Percentiles rank a stretch among this genome's conserved stretches.
These are phyloP conservation scores for Sugiyamaella marilandica DNA, from an alignment of 805 yeast genomes.

Conservation along the genomic window DNA sequence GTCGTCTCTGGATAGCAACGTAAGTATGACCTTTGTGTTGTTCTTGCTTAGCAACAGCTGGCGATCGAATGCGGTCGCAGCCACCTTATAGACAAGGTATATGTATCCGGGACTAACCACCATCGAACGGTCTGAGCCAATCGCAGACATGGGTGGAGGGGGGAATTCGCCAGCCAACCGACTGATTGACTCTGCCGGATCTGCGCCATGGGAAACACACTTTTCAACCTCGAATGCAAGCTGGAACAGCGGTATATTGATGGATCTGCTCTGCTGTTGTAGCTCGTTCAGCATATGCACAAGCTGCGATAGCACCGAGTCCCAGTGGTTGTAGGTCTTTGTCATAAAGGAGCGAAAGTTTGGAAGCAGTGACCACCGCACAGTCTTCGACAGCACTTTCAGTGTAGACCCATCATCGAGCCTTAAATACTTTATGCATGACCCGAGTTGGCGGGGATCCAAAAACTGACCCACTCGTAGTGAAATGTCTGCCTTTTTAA, in stretches of 20 bases:
- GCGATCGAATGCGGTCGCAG: constrained; percentile 3
- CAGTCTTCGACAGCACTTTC: background rate
- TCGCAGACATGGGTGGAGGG: background rate
- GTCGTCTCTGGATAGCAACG: background rate
- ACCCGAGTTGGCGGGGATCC: background rate
- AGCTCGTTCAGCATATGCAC: background rate
- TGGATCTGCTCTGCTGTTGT: background rate
- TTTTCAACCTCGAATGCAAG: constrained; percentile 12
- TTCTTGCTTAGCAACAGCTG: background rate
- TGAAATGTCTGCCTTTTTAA: constrained; percentile 5
- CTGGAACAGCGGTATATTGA: constrained; percentile 16
- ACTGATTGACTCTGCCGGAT: background rate
- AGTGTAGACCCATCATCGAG: background rate
- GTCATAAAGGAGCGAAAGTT: background rate
- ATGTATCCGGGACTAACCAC: background rate
- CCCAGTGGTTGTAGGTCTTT: constrained; percentile 1
- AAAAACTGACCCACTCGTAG: constrained; percentile 8
- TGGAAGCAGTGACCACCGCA: background rate
- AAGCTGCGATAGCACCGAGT: constrained; percentile 3
- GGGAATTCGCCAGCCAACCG: background rate
- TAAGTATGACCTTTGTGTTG: background rate
- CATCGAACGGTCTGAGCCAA: background rate
- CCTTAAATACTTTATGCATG: background rate
- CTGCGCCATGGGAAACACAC: background rate
- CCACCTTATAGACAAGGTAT: constrained; percentile 1